These are phyloP conservation scores for Epithele typhae DNA, from an alignment of 768 basidiomycete species.

Conservation along the genomic window DNA sequence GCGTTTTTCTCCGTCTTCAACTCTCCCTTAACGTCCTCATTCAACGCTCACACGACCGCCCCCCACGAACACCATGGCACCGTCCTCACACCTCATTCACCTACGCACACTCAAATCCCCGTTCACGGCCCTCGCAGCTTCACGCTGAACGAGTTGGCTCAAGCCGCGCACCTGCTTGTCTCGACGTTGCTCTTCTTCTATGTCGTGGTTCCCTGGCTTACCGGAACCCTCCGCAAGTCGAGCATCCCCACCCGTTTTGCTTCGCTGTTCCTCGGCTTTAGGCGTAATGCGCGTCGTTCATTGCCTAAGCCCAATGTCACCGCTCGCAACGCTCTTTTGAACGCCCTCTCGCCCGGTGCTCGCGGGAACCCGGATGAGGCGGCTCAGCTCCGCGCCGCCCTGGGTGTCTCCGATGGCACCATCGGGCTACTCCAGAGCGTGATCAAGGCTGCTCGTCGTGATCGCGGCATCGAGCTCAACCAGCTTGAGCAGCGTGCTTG, in stretches of 20 bases:
- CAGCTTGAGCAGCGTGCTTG: conserved; percentile 46
- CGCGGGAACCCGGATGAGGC: conserved; percentile 38
- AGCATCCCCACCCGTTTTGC: conserved; percentile 9
- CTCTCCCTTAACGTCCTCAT: conserved; percentile 50
- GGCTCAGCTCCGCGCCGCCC: conserved; percentile 32
- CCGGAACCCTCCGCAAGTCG: conserved; percentile 21
- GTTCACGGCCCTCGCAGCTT: conserved; percentile 27
- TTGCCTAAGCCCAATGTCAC: conserved; percentile 3
- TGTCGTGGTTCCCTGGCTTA: conserved; percentile 47
- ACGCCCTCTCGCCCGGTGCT: conserved; percentile 28
- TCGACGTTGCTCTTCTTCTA: conserved; percentile 59
- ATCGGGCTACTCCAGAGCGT: conserved; percentile 32
- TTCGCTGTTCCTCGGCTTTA: not conserved
- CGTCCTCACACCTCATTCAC: conserved; percentile 40
- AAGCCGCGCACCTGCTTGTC: conserved; percentile 61
- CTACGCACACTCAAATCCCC: conserved; percentile 19
- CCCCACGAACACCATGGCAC: conserved; percentile 46
- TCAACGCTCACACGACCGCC: conserved; percentile 12
- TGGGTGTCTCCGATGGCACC: conserved; percentile 36
- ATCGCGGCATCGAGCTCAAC: conserved; percentile 33
- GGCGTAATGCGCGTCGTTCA: not conserved
- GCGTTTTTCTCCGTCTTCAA: conserved; percentile 86
- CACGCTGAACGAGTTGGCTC: conserved; percentile 51
- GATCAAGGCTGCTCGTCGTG: conserved; percentile 24
- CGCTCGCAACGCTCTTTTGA: conserved; percentile 24